Evolutionary conservation across 805 yeast genomes (phyloP), one percentile per base, ranked within the genome.

Genomic region (Tetrapisispora iriomotensis): DNA sequence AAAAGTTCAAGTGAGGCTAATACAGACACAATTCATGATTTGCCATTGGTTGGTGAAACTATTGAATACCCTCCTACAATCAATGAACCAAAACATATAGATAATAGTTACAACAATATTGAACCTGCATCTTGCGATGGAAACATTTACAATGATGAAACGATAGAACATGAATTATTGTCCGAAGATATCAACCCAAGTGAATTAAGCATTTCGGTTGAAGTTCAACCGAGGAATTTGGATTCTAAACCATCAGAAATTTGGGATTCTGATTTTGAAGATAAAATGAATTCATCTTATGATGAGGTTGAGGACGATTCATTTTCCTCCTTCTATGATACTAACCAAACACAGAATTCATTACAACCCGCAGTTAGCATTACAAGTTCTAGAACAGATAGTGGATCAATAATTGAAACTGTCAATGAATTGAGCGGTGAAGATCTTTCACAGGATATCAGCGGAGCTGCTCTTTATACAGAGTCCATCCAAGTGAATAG

Each of bases 391-490:
- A 21, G 26, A 21, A 8, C 3, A 8, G 46, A 42, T 18, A 34
- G 14, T 2, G n/a, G n/a, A n/a, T n/a, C 27, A 8, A 23, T 38
- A 3, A 40, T 42, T 6, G 49, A 48, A 22, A 34, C 47, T 10
- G 44, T 45, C 2, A 45, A 31, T 20, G 50, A 48, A 21, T 27
- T 46, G 13, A 43, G 29, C 8, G 40, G 45, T 24, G 48, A 37
- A 8, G 49, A 42, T 27, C 45, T 39, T 19, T 46, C 49, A 6
- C 46, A 41, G 28, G 50, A 44, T 18, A 28, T 37, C 2, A 42
- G 45, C 19, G 41, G 33, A 12, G 32, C 26, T 15, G 34, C 8
- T 13, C 8, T 32, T 5, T 27, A 38, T 9, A 27, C 36, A 8
- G 32, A 29, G 2, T 4, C 33, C 9, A 23, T 15, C 8, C 27